phyloP scores from a whole-genome alignment of 129 eudicot species.

The Saussurea involucrata region DNA sequence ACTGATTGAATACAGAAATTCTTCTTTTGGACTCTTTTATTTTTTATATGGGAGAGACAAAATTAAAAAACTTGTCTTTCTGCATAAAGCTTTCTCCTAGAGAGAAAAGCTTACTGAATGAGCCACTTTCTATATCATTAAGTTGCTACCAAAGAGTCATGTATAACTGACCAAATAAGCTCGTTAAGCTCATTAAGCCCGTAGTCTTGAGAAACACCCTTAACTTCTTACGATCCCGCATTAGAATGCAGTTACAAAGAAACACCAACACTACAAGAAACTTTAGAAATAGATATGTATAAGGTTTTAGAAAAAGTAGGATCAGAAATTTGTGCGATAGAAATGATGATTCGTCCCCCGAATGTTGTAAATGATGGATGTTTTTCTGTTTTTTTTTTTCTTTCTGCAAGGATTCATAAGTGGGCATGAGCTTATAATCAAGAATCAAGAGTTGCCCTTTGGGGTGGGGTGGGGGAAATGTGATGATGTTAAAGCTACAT shows the following conservation, averaged over 20 bases:
- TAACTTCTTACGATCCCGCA: not conserved
- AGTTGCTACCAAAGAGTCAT: no score
- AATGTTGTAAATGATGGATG: constrained; percentile 29
- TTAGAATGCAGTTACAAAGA: not conserved
- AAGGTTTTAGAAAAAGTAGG: constrained; percentile 2
- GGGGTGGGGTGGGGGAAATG: not conserved
- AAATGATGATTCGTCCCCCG: constrained; percentile 7
- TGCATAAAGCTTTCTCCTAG: no score
- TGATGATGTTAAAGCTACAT: constrained; percentile 18
- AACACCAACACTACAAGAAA: not conserved
- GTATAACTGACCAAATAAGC: no score
- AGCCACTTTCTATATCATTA: no score
- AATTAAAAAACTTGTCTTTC: no score
- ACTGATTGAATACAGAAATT: not conserved
- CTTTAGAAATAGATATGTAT: not conserved
- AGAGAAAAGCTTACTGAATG: no score
- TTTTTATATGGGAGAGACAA: no score
- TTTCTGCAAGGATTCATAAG: not conserved
- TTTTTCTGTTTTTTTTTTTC: constrained; percentile 28
- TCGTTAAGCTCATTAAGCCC: no score
- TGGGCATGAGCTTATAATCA: constrained; percentile 11
- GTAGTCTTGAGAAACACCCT: not conserved
- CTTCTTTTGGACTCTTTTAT: no score
- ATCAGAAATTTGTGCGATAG: not conserved
- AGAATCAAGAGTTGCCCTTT: constrained; percentile 23